Percentiles rank a stretch among this genome's conserved stretches.
phyloP scores from a whole-genome alignment of 345 rosid genomes.

The Durio zibethinus region DNA sequence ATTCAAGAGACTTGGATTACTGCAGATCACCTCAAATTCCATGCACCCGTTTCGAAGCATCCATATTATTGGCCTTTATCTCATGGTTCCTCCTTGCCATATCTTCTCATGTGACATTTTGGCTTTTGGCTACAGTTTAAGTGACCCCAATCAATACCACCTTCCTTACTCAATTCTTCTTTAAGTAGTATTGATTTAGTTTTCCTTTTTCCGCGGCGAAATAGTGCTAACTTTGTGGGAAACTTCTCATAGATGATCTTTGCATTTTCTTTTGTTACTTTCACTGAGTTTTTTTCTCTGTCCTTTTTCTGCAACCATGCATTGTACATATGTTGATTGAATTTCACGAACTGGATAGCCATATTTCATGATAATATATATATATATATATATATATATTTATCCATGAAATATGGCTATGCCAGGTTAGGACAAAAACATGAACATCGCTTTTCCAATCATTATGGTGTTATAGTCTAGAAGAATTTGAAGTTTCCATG shows the following conservation, averaged over 20 bases:
- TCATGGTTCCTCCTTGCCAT: conserved; percentile 71
- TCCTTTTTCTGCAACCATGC: neutral
- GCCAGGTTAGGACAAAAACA: neutral
- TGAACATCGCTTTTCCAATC: too few species aligned
- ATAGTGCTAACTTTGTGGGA: neutral
- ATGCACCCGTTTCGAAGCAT: conserved; percentile 54
- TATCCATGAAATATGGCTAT: too few species aligned
- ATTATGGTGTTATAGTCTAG: too few species aligned
- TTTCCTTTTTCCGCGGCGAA: neutral
- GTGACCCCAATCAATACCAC: neutral
- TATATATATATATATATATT: too few species aligned
- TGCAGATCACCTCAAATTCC: conserved; percentile 40
- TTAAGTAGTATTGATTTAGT: neutral
- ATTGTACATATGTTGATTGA: neutral
- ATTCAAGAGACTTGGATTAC: conserved; percentile 58
- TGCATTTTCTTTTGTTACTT: neutral
- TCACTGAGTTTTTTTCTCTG: neutral
- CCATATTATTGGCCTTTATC: conserved; percentile 60
- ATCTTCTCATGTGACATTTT: conserved; percentile 81
- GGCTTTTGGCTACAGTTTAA: conserved; percentile 85
- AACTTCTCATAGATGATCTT: neutral
- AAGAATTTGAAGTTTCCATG: neutral
- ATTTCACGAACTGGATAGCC: neutral
- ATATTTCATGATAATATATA: too few species aligned
- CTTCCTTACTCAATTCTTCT: neutral